These are phyloP conservation scores for Hortaea werneckii DNA, from an alignment of 2,329 filamentous ascomycete genomes.

Conservation along the genomic window DNA sequence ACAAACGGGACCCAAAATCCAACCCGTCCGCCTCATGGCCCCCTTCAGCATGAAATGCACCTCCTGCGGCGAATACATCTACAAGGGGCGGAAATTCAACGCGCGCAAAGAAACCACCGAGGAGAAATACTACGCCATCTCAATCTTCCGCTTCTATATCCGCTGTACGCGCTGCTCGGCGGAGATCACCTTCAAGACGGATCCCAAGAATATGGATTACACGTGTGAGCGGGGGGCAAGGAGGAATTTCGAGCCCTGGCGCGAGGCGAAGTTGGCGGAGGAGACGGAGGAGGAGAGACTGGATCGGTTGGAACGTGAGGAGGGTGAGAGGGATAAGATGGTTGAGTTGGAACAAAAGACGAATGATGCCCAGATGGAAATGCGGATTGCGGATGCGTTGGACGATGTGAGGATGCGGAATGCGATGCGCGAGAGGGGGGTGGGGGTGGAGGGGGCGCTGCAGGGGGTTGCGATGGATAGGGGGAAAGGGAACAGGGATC, in stretches of 20 bases:
- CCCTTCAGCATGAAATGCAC: conserved; percentile 73
- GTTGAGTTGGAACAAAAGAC: conserved; percentile 90
- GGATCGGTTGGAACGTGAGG: conserved; percentile 71
- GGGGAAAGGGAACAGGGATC: conserved; percentile 43
- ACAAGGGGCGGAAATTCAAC: conserved; percentile 93
- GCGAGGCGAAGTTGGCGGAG: conserved; percentile 53
- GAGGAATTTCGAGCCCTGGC: conserved; percentile 89
- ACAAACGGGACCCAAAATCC: conserved; percentile 64
- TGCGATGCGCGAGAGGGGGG: conserved; percentile 69
- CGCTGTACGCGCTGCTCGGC: conserved; percentile 75
- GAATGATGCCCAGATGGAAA: conserved; percentile 82
- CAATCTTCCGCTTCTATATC: conserved; percentile 75
- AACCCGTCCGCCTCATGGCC: conserved; percentile 83
- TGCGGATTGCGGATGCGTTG: conserved; percentile 90
- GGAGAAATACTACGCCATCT: conserved; percentile 79
- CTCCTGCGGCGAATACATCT: conserved; percentile 68
- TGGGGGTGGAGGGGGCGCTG: conserved; percentile 39
- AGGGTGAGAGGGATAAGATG: conserved; percentile 82
- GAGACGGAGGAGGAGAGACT: conserved; percentile 83
- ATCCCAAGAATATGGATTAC: conserved; percentile 93
- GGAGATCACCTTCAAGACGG: conserved; percentile 88
- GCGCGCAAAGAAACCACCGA: conserved; percentile 85
- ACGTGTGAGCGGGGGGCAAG: conserved; percentile 71
- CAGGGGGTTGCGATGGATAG: conserved; percentile 48
- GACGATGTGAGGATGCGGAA: conserved; percentile 92